Evolutionary conservation across 2,329 filamentous ascomycete species (phyloP).

Genomic region (Dendrostoma leiphaemia): DNA sequence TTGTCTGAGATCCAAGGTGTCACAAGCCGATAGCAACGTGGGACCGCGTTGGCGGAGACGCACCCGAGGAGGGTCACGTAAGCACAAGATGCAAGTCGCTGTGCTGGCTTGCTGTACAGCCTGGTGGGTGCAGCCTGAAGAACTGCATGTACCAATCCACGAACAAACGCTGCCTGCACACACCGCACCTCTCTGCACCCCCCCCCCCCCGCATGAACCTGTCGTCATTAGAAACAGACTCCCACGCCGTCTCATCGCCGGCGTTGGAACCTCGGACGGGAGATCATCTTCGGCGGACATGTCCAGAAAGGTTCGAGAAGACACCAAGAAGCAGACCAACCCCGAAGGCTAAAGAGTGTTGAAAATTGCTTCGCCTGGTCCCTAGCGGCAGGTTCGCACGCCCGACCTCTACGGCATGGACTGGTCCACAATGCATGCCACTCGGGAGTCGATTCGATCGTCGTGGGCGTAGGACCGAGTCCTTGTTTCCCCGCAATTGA

Average conservation of each 20-base stretch:
- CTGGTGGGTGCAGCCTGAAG: not conserved
- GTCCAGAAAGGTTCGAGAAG: not conserved
- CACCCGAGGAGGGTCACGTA: not conserved
- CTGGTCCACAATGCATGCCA: not conserved
- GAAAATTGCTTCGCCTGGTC: not conserved
- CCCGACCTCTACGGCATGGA: not conserved
- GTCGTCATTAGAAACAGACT: not conserved
- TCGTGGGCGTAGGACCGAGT: not conserved
- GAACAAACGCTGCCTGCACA: not conserved
- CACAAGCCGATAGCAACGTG: slow-evolving; percentile 1
- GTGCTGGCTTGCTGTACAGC: not conserved
- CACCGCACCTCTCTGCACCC: not conserved
- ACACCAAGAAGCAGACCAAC: no score
- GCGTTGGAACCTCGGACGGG: no score
- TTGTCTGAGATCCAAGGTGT: slow-evolving; percentile 16
- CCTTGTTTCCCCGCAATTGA: not conserved
- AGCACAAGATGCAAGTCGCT: not conserved
- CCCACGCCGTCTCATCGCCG: not conserved
- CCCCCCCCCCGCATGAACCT: not conserved
- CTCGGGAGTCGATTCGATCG: not conserved
- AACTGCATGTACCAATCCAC: not conserved
- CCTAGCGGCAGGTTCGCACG: not conserved
- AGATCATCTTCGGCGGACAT: not conserved
- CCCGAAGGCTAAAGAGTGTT: no score
- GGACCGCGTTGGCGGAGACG: not conserved